These are phyloP conservation scores for Croton laevigatus DNA, from an alignment of 441 rosid species.

Conservation along the genomic window DNA sequence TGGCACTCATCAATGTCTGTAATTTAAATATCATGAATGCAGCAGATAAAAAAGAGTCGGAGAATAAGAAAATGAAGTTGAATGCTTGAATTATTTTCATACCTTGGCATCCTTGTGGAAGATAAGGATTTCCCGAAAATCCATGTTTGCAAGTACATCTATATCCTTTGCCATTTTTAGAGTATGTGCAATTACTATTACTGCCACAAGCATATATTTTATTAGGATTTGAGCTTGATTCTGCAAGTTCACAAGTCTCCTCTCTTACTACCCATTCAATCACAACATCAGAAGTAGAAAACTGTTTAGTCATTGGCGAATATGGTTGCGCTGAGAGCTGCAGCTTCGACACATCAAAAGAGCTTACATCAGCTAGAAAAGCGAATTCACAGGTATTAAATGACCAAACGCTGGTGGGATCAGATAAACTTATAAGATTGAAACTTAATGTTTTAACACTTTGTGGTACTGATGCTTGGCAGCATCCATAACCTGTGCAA, in stretches of 20 bases:
- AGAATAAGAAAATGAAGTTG: not conserved
- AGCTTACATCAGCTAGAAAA: slow-evolving; percentile 10
- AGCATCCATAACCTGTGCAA: slow-evolving; percentile 15
- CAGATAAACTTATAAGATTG: accelerated
- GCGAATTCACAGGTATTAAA: slow-evolving; percentile 20
- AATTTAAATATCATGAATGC: not conserved
- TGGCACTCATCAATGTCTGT: slow-evolving; percentile 29
- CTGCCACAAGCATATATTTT: not conserved
- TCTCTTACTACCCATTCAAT: slow-evolving; percentile 22
- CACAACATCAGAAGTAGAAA: not conserved
- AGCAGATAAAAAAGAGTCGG: not conserved
- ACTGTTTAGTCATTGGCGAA: no score
- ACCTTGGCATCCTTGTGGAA: slow-evolving; percentile 16
- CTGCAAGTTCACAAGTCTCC: not conserved
- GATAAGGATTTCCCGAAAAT: slow-evolving; percentile 20
- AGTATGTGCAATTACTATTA: slow-evolving; percentile 4
- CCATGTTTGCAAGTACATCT: slow-evolving; percentile 15
- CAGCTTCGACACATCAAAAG: not conserved
- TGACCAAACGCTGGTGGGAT: not conserved
- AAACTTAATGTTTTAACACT: not conserved
- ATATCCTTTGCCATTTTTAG: slow-evolving; percentile 17
- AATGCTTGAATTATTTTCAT: not conserved
- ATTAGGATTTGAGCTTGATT: no score
- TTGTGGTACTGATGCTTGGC: slow-evolving; percentile 8
- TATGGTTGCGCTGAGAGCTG: not conserved